Evolutionary conservation across 163 green algal species (phyloP).

Genomic region (Chloromonas sp.): DNA sequence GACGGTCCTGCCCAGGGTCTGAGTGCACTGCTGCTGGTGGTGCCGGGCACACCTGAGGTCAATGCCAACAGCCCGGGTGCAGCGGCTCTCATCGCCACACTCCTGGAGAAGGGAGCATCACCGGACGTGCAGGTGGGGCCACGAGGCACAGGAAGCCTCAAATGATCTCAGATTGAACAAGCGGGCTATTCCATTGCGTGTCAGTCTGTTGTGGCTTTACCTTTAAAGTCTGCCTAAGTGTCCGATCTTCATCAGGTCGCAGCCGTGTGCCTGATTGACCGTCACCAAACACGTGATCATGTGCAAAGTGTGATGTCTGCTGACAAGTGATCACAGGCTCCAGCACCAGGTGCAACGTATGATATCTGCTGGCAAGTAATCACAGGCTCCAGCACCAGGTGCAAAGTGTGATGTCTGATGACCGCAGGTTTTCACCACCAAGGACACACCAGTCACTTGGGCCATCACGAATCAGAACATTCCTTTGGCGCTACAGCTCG

Average conservation of each 20-base stretch:
- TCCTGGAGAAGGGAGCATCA: neutral
- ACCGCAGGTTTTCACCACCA: neutral
- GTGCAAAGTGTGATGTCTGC: too few relatives aligned
- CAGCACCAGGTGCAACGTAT: too few relatives aligned
- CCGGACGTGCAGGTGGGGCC: neutral
- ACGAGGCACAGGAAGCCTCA: neutral
- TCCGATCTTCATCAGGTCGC: too few relatives aligned
- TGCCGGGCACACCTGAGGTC: neutral
- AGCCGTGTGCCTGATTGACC: too few relatives aligned
- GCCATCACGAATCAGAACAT: neutral
- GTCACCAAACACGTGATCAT: too few relatives aligned
- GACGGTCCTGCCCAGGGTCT: neutral
- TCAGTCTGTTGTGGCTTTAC: too few relatives aligned
- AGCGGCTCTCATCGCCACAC: neutral
- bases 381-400: neutral
- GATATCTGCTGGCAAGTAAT: too few relatives aligned
- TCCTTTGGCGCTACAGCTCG: neutral
- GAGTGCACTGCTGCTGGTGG: neutral
- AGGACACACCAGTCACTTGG: neutral
- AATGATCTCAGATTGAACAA: too few relatives aligned
- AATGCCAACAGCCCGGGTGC: neutral
- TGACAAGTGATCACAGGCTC: too few relatives aligned
- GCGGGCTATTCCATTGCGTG: too few relatives aligned
- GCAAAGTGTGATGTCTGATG: neutral
- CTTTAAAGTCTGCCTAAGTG: too few relatives aligned